phyloP scores from a whole-genome alignment of 164 flowering plant genomes.

The Liriodendron chinense region DNA sequence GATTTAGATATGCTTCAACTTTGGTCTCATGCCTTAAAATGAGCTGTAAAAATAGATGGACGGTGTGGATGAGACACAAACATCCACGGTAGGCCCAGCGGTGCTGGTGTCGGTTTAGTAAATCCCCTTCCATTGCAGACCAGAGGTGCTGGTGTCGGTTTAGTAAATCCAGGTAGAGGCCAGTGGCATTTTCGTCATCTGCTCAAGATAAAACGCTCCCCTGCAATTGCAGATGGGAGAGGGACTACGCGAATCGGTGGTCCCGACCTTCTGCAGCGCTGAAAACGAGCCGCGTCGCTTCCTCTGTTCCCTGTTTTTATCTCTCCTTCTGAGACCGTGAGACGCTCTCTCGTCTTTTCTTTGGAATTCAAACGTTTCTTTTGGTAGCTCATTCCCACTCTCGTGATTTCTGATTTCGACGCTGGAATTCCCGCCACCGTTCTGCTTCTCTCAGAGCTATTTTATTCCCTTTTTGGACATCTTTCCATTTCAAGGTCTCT shows the following conservation, averaged over 20 bases:
- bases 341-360: slow-evolving; percentile 2
- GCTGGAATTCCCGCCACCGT: slow-evolving; percentile 1
- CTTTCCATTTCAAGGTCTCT: slow-evolving; percentile 13
- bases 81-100: background rate
- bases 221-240: background rate
- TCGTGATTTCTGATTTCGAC: background rate
- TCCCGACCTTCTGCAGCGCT: slow-evolving; percentile 15
- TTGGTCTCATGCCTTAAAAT: too few species aligned
- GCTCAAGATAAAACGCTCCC: slow-evolving; percentile 12
- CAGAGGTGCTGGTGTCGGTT: background rate
- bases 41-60: too few species aligned
- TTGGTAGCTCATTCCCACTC: background rate
- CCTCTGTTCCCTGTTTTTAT: too few species aligned
- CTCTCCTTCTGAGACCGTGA: slow-evolving; percentile 32
- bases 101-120: background rate
- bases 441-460: slow-evolving; percentile 2
- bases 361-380: background rate
- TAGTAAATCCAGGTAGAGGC: slow-evolving; percentile 10
- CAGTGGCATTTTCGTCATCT: slow-evolving; percentile 9
- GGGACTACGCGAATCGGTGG: slow-evolving; percentile 16
- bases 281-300: slow-evolving; percentile 39
- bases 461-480: slow-evolving; percentile 16
- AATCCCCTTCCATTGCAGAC: background rate
- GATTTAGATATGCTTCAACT: too few species aligned
- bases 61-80: too few species aligned